Percentiles rank a stretch among this genome's conserved stretches.
These are phyloP conservation scores for Vigna reflexopilosa DNA, from an alignment of 306 rosid species.

Conservation along the genomic window DNA sequence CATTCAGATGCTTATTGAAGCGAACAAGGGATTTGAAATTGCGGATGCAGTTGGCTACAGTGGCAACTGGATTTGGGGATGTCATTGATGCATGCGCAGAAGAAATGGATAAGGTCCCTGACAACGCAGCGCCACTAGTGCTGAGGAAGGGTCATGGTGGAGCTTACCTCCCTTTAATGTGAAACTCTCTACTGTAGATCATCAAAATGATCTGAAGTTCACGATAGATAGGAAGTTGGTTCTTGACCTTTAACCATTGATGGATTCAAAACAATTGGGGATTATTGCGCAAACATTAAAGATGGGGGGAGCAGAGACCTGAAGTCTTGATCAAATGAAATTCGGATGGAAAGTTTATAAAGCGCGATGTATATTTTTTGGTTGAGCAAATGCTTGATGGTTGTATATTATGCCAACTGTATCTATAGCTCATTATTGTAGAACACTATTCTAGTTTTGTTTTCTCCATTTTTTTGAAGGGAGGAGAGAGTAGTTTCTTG, in stretches of 20 bases:
- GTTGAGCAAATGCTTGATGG: constrained; percentile 38
- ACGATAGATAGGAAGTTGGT: constrained; percentile 6
- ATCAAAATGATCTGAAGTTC: constrained; percentile 15
- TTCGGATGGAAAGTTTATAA: constrained; percentile 38
- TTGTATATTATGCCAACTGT: constrained; percentile 50
- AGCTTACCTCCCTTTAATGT: constrained; percentile 94
- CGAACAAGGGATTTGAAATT: constrained; percentile 89
- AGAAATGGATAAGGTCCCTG: constrained; percentile 84
- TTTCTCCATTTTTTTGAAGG: constrained; percentile 46
- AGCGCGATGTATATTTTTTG: constrained; percentile 15
- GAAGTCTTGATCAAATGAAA: constrained; percentile 28
- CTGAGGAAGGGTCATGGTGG: constrained; percentile 97
- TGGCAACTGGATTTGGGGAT: constrained; percentile 89
- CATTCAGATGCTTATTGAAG: constrained; percentile 86
- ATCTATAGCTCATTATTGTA: constrained; percentile 49
- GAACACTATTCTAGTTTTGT: constrained; percentile 48
- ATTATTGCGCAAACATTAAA: constrained; percentile 31
- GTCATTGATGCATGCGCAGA: constrained; percentile 62
- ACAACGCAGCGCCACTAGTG: constrained; percentile 83
- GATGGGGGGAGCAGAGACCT: constrained; percentile 14
- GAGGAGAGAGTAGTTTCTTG: constrained; percentile 44
- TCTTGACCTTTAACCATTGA: constrained; percentile 28
- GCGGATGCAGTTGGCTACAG: constrained; percentile 71
- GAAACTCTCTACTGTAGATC: constrained; percentile 44
- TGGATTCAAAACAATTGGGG: constrained; percentile 28